These are phyloP conservation scores for Trypanosoma theileri DNA, from an alignment of 208 protist genomes.

Conservation along the genomic window DNA sequence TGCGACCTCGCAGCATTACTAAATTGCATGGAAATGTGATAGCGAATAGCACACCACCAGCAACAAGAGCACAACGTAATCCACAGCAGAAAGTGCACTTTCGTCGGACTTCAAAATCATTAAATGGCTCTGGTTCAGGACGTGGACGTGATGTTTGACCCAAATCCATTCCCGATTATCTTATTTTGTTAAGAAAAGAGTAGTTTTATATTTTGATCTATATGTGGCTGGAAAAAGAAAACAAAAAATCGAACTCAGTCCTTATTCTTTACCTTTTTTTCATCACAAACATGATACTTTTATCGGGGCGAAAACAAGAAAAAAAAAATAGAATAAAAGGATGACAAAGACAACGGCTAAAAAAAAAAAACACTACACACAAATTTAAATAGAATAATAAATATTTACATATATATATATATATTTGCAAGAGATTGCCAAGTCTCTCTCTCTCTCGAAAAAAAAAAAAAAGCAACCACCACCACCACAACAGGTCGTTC, in stretches of 20 bases:
- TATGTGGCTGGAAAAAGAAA: background rate
- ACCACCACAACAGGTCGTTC: too few species aligned
- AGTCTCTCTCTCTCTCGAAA: too few species aligned
- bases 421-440: too few species aligned
- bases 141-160: slow-evolving; percentile 61
- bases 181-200: background rate
- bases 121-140: slow-evolving; percentile 39
- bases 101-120: slow-evolving; percentile 51
- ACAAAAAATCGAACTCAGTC: background rate
- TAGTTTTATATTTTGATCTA: too few species aligned
- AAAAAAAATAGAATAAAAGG: too few species aligned
- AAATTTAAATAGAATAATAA: too few species aligned
- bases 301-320: too few species aligned
- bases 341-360: too few species aligned
- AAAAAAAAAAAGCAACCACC: too few species aligned
- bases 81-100: slow-evolving; percentile 85
- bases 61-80: slow-evolving; percentile 41
- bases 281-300: too few species aligned
- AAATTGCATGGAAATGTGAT: slow-evolving; percentile 71
- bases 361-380: too few species aligned
- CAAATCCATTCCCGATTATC: slow-evolving; percentile 45
- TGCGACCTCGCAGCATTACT: slow-evolving; percentile 40
- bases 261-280: slow-evolving; percentile 2
- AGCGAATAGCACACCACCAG: slow-evolving; percentile 36
- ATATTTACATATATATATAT: too few species aligned